A percentile compares a stretch with the other conserved stretches of the same genome.
Evolutionary conservation across 2,329 filamentous ascomycete species (phyloP).

Genomic region (Parascedosporium putredinis): DNA sequence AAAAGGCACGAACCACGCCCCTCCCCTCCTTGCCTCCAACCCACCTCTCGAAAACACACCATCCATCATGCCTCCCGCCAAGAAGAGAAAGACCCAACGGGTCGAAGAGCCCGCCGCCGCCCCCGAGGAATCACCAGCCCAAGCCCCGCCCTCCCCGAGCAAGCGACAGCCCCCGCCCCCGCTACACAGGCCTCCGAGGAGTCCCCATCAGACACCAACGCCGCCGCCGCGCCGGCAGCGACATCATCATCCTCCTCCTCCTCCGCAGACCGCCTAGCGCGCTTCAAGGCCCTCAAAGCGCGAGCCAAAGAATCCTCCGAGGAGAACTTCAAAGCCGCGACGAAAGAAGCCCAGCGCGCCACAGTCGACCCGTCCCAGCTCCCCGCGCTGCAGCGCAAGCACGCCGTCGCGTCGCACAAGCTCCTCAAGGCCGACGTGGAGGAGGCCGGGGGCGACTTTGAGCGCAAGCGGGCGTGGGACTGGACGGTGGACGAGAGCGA

Average conservation of each 20-base stretch:
- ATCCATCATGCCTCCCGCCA: conserved; percentile 2
- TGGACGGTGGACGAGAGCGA: conserved; percentile 95
- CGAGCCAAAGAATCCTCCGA: conserved; percentile 63
- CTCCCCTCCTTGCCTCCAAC: background rate
- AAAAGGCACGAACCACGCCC: background rate
- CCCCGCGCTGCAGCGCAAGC: conserved; percentile 69
- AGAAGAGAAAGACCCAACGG: conserved; percentile 5
- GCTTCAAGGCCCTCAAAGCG: conserved; percentile 80
- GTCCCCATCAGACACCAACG: conserved; percentile 5
- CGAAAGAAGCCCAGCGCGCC: conserved; percentile 69
- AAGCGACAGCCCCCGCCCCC: conserved; percentile 4
- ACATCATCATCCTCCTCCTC: conserved; percentile 8
- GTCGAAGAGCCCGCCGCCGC: background rate
- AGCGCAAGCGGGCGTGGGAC: conserved; percentile 96
- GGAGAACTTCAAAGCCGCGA: conserved; percentile 74
- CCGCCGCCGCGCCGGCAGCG: conserved; percentile 9
- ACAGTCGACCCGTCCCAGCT: conserved; percentile 69
- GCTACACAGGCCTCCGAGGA: background rate
- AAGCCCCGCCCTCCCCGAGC: too few relatives aligned
- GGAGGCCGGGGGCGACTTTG: conserved; percentile 80
- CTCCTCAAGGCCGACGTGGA: conserved; percentile 86
- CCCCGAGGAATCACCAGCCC: background rate
- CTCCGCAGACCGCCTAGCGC: conserved; percentile 50
- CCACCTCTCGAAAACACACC: background rate
- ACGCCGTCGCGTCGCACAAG: conserved; percentile 83